These are phyloP conservation scores for Aspergillus cristatus DNA, from an alignment of 495 filamentous ascomycete species.

Conservation along the genomic window DNA sequence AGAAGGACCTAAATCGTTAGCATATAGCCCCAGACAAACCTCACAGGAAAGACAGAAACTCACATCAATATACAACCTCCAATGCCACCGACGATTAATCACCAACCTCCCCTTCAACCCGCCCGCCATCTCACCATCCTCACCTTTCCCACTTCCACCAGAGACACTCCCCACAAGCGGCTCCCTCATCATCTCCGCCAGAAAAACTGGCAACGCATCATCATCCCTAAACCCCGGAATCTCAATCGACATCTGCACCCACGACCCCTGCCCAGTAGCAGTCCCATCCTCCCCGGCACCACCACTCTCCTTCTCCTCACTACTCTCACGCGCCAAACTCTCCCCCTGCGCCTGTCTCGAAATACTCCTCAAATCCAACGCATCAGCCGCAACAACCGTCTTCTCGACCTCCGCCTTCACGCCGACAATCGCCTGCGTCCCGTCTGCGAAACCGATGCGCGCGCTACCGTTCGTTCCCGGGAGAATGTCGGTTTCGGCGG, in stretches of 20 bases:
- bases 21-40: not conserved
- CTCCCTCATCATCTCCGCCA: slow-evolving; percentile 82
- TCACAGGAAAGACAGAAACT: slow-evolving; percentile 24
- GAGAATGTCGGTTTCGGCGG: slow-evolving; percentile 82
- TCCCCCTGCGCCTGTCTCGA: slow-evolving; percentile 18
- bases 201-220: slow-evolving; percentile 79
- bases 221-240: slow-evolving; percentile 84
- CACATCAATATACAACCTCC: slow-evolving; percentile 93
- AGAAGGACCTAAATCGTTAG: slow-evolving; percentile 65
- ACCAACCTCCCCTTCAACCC: slow-evolving; percentile 60
- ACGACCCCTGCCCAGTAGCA: slow-evolving; percentile 41
- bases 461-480: slow-evolving; percentile 87
- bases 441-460: slow-evolving; percentile 87
- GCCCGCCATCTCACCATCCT: slow-evolving; percentile 37
- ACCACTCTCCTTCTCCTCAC: slow-evolving; percentile 14
- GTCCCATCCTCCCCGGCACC: slow-evolving; percentile 17
- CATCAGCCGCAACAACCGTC: slow-evolving; percentile 33
- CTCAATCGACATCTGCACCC: slow-evolving; percentile 79
- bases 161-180: slow-evolving; percentile 55
- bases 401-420: slow-evolving; percentile 89
- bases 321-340: not conserved
- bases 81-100: slow-evolving; percentile 87
- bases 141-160: slow-evolving; percentile 1
- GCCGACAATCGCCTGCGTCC: slow-evolving; percentile 89
- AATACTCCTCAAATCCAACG: slow-evolving; percentile 8